phyloP scores from a whole-genome alignment of 371 early-diverging fungal species.

The Apophysomyces variabilis region DNA sequence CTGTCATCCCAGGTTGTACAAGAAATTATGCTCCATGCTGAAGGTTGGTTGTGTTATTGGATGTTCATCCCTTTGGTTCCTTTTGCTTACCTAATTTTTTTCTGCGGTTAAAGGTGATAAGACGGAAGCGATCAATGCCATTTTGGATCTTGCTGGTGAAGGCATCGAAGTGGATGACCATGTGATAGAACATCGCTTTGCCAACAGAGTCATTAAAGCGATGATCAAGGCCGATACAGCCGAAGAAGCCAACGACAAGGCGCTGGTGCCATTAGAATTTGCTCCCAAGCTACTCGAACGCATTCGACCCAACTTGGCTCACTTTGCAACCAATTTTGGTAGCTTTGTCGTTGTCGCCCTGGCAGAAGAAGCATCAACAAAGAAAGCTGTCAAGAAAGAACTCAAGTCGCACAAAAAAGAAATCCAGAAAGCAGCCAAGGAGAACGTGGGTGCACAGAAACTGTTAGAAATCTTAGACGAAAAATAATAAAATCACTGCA shows the following conservation, averaged over 20 bases:
- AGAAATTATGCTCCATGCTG: constrained; percentile 74
- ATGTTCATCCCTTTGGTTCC: not conserved
- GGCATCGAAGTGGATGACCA: constrained; percentile 59
- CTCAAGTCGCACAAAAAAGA: constrained; percentile 48
- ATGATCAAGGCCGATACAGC: constrained; percentile 64
- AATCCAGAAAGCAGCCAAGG: constrained; percentile 37
- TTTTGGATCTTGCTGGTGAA: constrained; percentile 51
- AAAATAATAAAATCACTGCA: not conserved
- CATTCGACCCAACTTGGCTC: constrained; percentile 41
- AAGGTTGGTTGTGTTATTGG: constrained; percentile 25
- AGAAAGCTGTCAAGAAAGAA: constrained; percentile 33
- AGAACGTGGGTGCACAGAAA: constrained; percentile 42
- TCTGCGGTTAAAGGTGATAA: constrained; percentile 40
- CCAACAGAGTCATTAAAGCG: constrained; percentile 63
- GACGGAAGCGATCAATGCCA: constrained; percentile 50
- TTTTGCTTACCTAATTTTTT: not conserved
- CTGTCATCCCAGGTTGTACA: constrained; percentile 71
- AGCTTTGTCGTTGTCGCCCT: constrained; percentile 67
- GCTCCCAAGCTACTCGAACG: constrained; percentile 48
- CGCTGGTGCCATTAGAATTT: constrained; percentile 49
- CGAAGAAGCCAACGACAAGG: constrained; percentile 55
- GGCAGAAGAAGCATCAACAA: constrained; percentile 64
- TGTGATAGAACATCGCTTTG: constrained; percentile 58
- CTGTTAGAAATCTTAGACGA: constrained; percentile 31
- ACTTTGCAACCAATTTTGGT: constrained; percentile 48